Evolutionary conservation across 441 rosid genomes (phyloP).

Genomic region (Mallotus repandus): DNA sequence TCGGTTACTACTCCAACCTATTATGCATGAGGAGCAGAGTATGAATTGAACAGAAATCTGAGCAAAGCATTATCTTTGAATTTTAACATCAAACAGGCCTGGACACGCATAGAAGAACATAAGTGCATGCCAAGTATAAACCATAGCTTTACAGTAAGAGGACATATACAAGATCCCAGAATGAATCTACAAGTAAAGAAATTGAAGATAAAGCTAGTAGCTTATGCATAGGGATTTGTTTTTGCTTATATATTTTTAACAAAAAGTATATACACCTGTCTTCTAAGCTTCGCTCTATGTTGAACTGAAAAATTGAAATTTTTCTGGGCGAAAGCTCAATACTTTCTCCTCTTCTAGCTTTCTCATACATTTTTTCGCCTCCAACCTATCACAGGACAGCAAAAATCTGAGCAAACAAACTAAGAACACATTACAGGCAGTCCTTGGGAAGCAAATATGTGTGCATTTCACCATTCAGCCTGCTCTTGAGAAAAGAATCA

Average conservation of each 20-base stretch:
- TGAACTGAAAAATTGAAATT: slow-evolving; percentile 79
- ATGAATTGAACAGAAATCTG: background rate
- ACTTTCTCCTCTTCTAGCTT: slow-evolving; percentile 95
- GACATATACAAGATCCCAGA: background rate
- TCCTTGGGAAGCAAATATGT: background rate
- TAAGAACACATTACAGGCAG: background rate
- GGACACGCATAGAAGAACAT: background rate
- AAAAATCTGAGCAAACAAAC: slow-evolving; percentile 14
- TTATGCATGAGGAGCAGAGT: background rate
- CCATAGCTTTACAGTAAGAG: background rate
- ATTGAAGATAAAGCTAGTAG: background rate
- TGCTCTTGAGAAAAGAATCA: background rate
- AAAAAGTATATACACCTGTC: slow-evolving; percentile 55
- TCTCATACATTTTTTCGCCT: slow-evolving; percentile 97
- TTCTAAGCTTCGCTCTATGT: slow-evolving; percentile 87
- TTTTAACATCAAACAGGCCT: background rate
- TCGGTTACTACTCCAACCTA: background rate
- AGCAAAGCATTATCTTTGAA: background rate
- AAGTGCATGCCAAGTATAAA: background rate
- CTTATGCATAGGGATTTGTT: background rate
- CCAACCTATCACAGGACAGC: slow-evolving; percentile 52
- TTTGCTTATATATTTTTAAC: slow-evolving; percentile 14
- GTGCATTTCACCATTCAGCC: background rate
- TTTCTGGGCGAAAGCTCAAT: slow-evolving; percentile 86
- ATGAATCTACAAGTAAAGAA: background rate